A percentile compares a stretch with the other conserved stretches of the same genome.
Evolutionary conservation across 2,329 filamentous ascomycete genomes (phyloP).

Genomic region (Dactylellina sp.): DNA sequence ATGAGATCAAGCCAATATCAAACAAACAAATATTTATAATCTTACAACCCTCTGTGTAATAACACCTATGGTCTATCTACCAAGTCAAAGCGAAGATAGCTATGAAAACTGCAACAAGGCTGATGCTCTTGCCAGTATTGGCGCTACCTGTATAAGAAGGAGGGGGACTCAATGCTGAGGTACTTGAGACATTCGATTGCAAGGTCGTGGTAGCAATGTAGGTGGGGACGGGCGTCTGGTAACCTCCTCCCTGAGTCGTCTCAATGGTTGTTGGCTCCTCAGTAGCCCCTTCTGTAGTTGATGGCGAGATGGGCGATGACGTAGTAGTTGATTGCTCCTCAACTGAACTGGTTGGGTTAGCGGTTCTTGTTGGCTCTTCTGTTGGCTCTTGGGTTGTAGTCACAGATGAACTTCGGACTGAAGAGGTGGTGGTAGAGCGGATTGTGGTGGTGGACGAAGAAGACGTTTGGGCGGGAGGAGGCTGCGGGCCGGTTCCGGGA

Average conservation of each 20-base stretch:
- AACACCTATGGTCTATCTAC: too few relatives aligned
- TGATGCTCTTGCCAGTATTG: neutral
- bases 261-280: neutral
- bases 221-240: neutral
- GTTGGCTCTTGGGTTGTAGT: conserved; percentile 8
- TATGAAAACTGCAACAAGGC: neutral
- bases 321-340: neutral
- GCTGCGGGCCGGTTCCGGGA: conserved; percentile 16
- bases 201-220: neutral
- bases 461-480: neutral
- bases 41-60: too few relatives aligned
- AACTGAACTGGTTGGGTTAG: too few relatives aligned
- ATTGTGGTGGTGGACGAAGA: neutral
- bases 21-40: too few relatives aligned
- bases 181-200: conserved; percentile 1
- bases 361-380: neutral
- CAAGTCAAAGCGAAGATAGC: neutral
- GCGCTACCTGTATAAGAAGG: conserved; percentile 18
- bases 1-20: too few relatives aligned
- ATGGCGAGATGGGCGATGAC: neutral
- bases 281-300: neutral
- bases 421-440: conserved; percentile 9
- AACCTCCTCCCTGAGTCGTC: neutral
- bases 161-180: neutral
- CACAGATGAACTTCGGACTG: neutral